Evolutionary conservation across 1,284 basidiomycete genomes (phyloP).

Genomic region (Austroboletus rostrupii): DNA sequence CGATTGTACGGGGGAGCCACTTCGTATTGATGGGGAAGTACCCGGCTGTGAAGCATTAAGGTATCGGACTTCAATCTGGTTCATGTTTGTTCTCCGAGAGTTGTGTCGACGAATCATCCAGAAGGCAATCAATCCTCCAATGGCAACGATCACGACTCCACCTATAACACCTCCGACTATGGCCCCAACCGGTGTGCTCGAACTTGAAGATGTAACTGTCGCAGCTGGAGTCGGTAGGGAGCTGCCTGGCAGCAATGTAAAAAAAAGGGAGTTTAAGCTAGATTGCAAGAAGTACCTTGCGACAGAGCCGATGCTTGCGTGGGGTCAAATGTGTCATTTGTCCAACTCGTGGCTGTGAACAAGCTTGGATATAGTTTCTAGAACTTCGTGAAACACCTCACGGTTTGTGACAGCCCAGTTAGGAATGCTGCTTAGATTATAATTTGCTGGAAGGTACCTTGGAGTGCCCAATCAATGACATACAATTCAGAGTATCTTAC

Average conservation of each 20-base stretch:
- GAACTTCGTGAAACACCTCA: constrained; percentile 5
- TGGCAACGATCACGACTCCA: constrained; percentile 5
- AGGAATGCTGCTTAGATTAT: constrained; percentile 13
- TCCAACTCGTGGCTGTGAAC: constrained; percentile 18
- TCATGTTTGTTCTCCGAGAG: background rate
- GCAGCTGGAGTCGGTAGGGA: constrained; percentile 7
- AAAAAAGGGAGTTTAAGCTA: background rate
- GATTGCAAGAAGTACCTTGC: constrained; percentile 9
- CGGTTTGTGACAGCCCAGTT: constrained; percentile 24
- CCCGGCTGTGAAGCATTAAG: constrained; percentile 1
- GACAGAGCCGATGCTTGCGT: constrained; percentile 8
- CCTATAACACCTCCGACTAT: constrained; percentile 24
- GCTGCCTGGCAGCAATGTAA: background rate
- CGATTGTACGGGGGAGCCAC: background rate
- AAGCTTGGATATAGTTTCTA: background rate
- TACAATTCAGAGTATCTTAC: constrained; percentile 11
- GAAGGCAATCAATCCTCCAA: constrained; percentile 15
- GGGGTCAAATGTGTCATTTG: constrained; percentile 11
- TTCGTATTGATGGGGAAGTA: background rate
- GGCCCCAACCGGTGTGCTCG: constrained; percentile 7
- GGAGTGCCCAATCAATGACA: background rate
- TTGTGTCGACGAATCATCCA: constrained; percentile 13
- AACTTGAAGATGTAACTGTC: constrained; percentile 3
- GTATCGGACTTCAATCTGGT: background rate
- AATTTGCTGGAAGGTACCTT: constrained; percentile 23